phyloP scores from a whole-genome alignment of 2,329 filamentous ascomycete species.

The Penicillium sclerotiorum region DNA sequence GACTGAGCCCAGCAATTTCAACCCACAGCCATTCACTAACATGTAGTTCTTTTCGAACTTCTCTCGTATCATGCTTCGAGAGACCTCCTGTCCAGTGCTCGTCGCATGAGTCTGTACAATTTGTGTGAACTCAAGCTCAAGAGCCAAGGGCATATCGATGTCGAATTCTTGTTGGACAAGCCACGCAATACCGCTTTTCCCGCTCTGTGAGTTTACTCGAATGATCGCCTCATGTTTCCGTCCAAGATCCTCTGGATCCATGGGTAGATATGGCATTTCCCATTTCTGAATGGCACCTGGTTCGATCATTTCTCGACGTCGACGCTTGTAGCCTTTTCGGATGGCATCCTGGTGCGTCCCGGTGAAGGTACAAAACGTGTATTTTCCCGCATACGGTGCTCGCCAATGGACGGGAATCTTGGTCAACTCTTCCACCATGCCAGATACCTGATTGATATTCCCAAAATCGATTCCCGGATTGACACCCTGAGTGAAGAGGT shows the following conservation, averaged over 20 bases:
- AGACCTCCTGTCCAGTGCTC: no score
- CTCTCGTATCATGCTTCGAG: no score
- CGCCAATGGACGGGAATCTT: constrained; percentile 55
- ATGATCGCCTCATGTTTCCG: not conserved
- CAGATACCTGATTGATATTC: not conserved
- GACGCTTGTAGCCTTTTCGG: constrained; percentile 72
- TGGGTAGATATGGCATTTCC: not conserved
- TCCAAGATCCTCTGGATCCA: not conserved
- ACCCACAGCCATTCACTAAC: no score
- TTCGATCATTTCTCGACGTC: not conserved
- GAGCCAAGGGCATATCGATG: no score
- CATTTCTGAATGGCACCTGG: not conserved
- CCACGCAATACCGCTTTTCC: not conserved
- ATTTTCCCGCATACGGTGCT: constrained; percentile 81
- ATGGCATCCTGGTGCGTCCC: constrained; percentile 92
- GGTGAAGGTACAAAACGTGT: constrained; percentile 85
- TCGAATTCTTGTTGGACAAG: no score
- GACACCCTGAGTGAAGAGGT: constrained; percentile 88
- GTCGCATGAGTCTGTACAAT: no score
- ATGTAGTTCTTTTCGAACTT: no score
- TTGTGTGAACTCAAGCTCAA: no score
- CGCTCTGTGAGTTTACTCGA: not conserved
- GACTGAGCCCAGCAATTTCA: no score
- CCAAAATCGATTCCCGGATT: constrained; percentile 83
- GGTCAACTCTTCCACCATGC: not conserved